Base-by-base conservation (phyloP, 352 stramenopile genomes). In the Pythium guiyangense region DNA sequence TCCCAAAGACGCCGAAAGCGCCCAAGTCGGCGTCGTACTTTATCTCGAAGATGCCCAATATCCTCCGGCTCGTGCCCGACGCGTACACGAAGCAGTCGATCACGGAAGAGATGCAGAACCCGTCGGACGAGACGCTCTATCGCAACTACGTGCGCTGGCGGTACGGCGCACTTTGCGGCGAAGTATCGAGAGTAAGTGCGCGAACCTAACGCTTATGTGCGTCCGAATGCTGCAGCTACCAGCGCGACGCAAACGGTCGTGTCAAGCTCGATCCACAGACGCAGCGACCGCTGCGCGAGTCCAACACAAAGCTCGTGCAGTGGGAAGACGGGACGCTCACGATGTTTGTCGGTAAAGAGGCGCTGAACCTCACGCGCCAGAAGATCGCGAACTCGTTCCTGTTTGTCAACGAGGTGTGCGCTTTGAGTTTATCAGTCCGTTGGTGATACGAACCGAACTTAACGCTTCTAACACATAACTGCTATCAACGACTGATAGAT, bases 371-470 rank as follows among this genome's bases (percentile, higher is more conserved):
- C 54, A 88, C 85, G n/a, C 73, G 77, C 29, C 85, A 94, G 62
- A 90, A 90, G 62, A 72, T 94, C n/a, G 69, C 83, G 10, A 94
- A 93, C 65, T 92, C 83, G 64, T 94, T 94, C 52, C 50, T 93
- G 44, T 94, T 88, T 55, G 85, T 86, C 26, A 92, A 91, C 53
- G 83, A 84, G 43, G 61, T 79, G 49, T 47, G 44, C 54, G 2
- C 29, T 11, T 8, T 3, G 5, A 14, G 31, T 37, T 8, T 10
- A 6, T 37, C 31, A 12, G 31, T 37, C 31, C 12, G 6, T 34
- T 34, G 22, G 22, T 34, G 8, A 9, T 34, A 37, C 31, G 31
- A 37, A 37, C 31, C 29, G 5, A 34, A 34, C 29, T 10, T 9
- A 6, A 37, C 8, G 31, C 12, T 14, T 12, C 31, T 12, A 14